Base-by-base conservation (phyloP, 768 basidiomycete species). In the Hericium alpestre region DNA sequence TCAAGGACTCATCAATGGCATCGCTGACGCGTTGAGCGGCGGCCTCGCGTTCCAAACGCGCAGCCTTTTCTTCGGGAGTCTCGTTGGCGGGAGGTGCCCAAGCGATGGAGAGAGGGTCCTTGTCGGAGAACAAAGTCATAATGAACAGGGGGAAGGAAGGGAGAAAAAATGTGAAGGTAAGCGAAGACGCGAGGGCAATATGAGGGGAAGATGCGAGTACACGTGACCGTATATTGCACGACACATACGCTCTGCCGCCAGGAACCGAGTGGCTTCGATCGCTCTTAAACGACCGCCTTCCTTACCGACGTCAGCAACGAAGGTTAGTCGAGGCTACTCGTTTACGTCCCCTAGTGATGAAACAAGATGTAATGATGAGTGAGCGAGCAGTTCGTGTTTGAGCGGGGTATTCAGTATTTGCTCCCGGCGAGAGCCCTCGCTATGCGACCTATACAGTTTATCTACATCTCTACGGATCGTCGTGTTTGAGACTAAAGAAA, bases 71-170 rank as follows among this genome's bases (percentile, higher is more conserved):
- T 1, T 72, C 72, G 0, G 73, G 63, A 0, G 80, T 73, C 68
- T 87, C 86, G 58, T 78, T 65, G 0, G 74, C 68, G 1, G 85
- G 86, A 0, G 86, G 83, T 0, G 73, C 67, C 16, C 78, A 74
- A 62, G 81, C 76, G 20, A 73, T 66, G 23, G 77, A 73, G 38
- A 88, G 72, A 0, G 86, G 86, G 71, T 87, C 86, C 39, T 75
- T 72, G 54, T 71, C 69, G 12, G 53, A 37, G 27, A 38, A 53
- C 27, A 18, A 37, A n/a, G 51, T 32, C 41, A 43, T 43, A 43
- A 43, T 43, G 41, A 43, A 43, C 41, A 43, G 41, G 41, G 41
- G 41, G 41, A 43, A 43, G 16, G 41, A 43, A 43, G 20, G 41
- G 41, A 13, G 41, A 16, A 43, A 16, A 18, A 43, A 43, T 43